Evolutionary conservation across 495 filamentous ascomycete species (phyloP), one percentile per base, ranked within the genome.

Genomic region (Endocarpon pusillum): DNA sequence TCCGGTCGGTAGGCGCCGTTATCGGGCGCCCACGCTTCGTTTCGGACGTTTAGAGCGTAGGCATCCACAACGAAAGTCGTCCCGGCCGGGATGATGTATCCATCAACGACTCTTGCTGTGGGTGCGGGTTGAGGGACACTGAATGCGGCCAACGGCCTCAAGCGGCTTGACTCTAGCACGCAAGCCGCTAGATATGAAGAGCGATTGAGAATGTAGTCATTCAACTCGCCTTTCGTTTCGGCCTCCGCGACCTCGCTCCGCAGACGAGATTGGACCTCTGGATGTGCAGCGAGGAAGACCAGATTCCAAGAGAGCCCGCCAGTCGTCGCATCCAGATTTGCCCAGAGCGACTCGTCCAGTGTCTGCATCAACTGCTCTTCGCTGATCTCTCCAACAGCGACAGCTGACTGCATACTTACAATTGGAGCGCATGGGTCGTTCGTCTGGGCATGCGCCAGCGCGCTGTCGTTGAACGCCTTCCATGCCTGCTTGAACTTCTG

Each of bases 311-410:
- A 48, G 1, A 62, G 11, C 4, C 39, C 52, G 4, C 51, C 47
- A 4, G 49, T 51, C 0, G 59, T 59, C 1, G 64, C 59, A 36
- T 67, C 62, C 0, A 67, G 39, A 33, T 67, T 64, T 1, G 55
- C 61, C 38, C 52, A 64, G 1, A 64, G 48, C 36, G 48, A 46
- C 38, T 66, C 61, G 34, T 59, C 58, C 3, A 66, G 5, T 1
- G 60, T 64, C 10, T 64, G 57, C 2, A 49, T 36, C 1, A 59
- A 21, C 29, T 59, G 28, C 19, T 48, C 42, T 7, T 33, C 28
- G 0, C 31, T 43, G n/a, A 55, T 42, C 3, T 28, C 4, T 1
- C 48, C 43, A 2, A 19, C 9, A 0, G 44, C 24, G 3, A 42
- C 29, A 4, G 41, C 42, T 10, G 35, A 32, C 34, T 42, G 54